Conservation (phyloP, 371 early-diverging fungal species). For the Dinochytrium kinnereticum region DNA sequence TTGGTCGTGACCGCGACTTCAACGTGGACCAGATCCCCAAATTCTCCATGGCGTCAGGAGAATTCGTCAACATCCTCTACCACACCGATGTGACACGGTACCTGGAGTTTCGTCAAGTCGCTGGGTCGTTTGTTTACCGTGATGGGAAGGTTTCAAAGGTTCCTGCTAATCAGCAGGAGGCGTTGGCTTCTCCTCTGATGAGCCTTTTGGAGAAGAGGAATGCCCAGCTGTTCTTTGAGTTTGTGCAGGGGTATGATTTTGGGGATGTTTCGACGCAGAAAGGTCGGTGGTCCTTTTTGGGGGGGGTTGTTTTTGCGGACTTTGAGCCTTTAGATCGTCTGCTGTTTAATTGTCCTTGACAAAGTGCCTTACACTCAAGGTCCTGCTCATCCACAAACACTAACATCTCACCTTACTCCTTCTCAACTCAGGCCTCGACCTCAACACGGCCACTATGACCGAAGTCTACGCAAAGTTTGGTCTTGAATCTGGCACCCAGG, state of each 20-base stretch:
- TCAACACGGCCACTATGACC: conserved; percentile 79
- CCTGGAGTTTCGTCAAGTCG: conserved; percentile 96
- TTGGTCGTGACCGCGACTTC: conserved; percentile 94
- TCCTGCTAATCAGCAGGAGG: conserved; percentile 91
- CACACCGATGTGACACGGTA: conserved; percentile 98
- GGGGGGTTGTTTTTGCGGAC: neutral
- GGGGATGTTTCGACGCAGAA: conserved; percentile 82
- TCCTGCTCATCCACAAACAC: no score
- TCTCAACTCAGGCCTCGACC: conserved; percentile 65
- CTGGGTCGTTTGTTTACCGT: conserved; percentile 94
- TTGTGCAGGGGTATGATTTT: conserved; percentile 84
- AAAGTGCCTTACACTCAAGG: no score
- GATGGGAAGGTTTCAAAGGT: conserved; percentile 93
- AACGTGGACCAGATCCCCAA: conserved; percentile 99
- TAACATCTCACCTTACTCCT: no score
- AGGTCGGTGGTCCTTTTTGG: conserved; percentile 47
- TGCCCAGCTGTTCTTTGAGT: conserved; percentile 97
- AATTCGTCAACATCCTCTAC: conserved; percentile 65
- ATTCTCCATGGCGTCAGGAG: conserved; percentile 98
- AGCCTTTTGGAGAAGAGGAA: conserved; percentile 96
- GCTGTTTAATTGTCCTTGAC: no score
- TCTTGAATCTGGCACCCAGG: conserved; percentile 90
- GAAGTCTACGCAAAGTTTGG: conserved; percentile 92
- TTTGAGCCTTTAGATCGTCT: no score
- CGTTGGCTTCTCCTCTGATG: conserved; percentile 86